Base-by-base conservation (phyloP, 805 yeast species). In the Ogataea minuta region DNA sequence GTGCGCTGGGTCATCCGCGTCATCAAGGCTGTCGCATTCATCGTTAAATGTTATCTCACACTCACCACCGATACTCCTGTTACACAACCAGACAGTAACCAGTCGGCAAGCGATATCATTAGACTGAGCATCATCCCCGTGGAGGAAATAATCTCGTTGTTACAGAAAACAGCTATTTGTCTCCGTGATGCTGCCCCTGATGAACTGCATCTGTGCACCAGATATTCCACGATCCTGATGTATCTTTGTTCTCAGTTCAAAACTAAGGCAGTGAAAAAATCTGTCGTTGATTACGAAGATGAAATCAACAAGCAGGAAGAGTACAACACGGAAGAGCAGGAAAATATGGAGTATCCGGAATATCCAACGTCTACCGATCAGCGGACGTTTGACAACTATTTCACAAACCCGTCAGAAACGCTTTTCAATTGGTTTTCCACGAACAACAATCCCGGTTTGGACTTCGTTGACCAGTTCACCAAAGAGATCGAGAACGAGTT, bases 1-100 rank as follows among this genome's bases (percentile, higher is more conserved):
- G 89, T 88, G n/a, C 68, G 96, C 46, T 89, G 96, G 95, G 80
- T 84, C 6, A 83, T 86, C 0, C 71, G 95, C 36, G 79, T 88
- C 19, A 89, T 90, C 14, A 77, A 91, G 51, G 86, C 96, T 0
- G 88, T 88, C 9, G 93, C 96, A 2, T 90, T 89, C 57, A 74
- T 91, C 37, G 93, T 91, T 10, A 91, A 90, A 62, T 85, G 95
- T 54, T 79, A 86, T 54, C 58, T 83, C 47, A 81, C 87, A 0
- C 65, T 84, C 20, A 76, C 84, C 9, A 46, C 54, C 6, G 53
- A 52, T 38, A 29, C 23, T 2, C 28, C 33, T 24, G 35, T 31
- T 13, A 9, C 27, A 3, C 27, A 15, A 17, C 23, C 31, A 4
- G 15, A 31, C 9, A 29, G 23, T 26, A 14, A 21, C 20, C 47